phyloP scores from a whole-genome alignment of 2,329 filamentous ascomycete genomes.

The Exophiala sp. region DNA sequence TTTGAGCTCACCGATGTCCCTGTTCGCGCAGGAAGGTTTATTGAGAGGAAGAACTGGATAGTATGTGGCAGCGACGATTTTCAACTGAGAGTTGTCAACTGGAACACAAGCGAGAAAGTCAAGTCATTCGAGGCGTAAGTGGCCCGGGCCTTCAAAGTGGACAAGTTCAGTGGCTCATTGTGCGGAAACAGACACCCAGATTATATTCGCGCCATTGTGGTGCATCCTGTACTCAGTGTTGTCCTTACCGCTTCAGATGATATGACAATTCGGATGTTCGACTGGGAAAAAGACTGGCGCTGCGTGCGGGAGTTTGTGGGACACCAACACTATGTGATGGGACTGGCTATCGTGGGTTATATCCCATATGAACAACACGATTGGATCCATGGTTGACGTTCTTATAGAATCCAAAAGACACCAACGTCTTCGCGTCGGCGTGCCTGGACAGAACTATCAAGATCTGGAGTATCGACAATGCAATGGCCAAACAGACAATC shows the following conservation, averaged over 20 bases:
- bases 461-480: slow-evolving; percentile 92
- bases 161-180: background rate
- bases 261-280: slow-evolving; percentile 98
- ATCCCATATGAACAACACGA: background rate
- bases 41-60: slow-evolving; percentile 98
- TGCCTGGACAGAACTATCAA: slow-evolving; percentile 96
- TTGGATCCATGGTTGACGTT: slow-evolving; percentile 43
- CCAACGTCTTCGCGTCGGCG: slow-evolving; percentile 70
- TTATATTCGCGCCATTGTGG: slow-evolving; percentile 93
- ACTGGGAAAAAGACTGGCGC: slow-evolving; percentile 98
- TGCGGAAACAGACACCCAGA: slow-evolving; percentile 62
- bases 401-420: slow-evolving; percentile 93
- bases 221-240: slow-evolving; percentile 92
- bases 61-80: slow-evolving; percentile 94
- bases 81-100: slow-evolving; percentile 86
- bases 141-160: background rate
- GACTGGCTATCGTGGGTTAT: slow-evolving; percentile 34
- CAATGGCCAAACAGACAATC: slow-evolving; percentile 91
- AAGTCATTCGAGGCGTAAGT: slow-evolving; percentile 30
- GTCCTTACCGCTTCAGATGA: slow-evolving; percentile 95
- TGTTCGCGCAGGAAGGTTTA: slow-evolving; percentile 90
- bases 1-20: slow-evolving; percentile 98
- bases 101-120: slow-evolving; percentile 93
- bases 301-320: slow-evolving; percentile 96
- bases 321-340: slow-evolving; percentile 96